Evolutionary conservation across 352 stramenopile genomes (phyloP).

Genomic region (Phytophthora sojae): DNA sequence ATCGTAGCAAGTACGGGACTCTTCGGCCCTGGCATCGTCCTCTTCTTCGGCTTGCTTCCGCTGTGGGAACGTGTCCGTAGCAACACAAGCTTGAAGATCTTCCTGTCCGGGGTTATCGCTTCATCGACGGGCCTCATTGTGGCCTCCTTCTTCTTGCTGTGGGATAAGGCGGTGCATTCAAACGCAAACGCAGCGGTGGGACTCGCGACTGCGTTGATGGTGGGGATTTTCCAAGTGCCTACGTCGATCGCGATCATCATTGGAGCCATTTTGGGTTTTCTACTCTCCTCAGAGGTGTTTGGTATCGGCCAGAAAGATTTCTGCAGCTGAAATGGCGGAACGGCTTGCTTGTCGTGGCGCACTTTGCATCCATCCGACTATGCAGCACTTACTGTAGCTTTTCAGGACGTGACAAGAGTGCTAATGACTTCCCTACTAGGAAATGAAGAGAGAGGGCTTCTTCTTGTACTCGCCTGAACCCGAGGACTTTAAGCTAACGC

Average conservation of each 20-base stretch:
- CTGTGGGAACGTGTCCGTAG: conserved; percentile 93
- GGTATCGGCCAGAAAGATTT: conserved; percentile 68
- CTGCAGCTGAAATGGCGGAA: conserved; percentile 30
- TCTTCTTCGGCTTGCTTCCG: conserved; percentile 92
- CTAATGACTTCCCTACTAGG: too few relatives aligned
- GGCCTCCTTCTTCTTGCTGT: conserved; percentile 91
- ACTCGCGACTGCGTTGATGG: conserved; percentile 79
- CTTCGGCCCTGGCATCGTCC: conserved; percentile 92
- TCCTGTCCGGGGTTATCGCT: conserved; percentile 92
- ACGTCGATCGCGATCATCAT: conserved; percentile 67
- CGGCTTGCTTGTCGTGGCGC: not conserved
- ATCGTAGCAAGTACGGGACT: conserved; percentile 90
- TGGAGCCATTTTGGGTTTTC: conserved; percentile 59
- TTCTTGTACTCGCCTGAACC: too few relatives aligned
- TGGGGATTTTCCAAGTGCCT: conserved; percentile 81
- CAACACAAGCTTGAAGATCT: conserved; percentile 85
- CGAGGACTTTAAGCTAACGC: too few relatives aligned
- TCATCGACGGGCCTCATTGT: conserved; percentile 92
- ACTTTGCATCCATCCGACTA: too few relatives aligned
- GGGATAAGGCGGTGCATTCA: conserved; percentile 82
- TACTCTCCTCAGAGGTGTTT: conserved; percentile 55
- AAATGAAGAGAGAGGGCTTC: not conserved
- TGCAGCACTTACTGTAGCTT: too few relatives aligned
- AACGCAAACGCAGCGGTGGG: conserved; percentile 90
- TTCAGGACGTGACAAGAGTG: too few relatives aligned